Base-by-base conservation (phyloP, 768 basidiomycete genomes). In the Cytidiella melzeri region DNA sequence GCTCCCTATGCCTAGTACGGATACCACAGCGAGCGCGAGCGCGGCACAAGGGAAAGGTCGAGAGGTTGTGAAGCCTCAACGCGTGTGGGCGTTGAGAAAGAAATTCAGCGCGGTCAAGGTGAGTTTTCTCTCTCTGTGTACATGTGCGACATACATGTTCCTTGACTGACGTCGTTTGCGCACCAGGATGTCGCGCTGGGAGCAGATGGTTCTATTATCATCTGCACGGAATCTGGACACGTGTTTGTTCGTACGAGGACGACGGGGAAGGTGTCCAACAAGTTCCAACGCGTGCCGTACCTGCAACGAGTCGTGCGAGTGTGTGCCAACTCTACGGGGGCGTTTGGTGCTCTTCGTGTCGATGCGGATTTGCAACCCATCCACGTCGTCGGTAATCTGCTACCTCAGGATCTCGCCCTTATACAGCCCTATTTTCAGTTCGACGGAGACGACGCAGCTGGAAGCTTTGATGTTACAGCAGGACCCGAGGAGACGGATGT, bases 161-260 rank as follows among this genome's bases (percentile, higher is more conserved):
- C 1, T 45, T 19, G 13, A 15, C 18, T 57, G n/a, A 54, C 28
- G 7, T 43, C n/a, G 13, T 41, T 15, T 7, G 9, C 15, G 30
- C 15, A 7, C 9, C 53, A 87, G 83, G 95, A 98, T 57, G 87
- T 95, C 7, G 92, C 92, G 0, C 72, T 97, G 12, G 91, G 92
- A 18, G 72, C 82, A 1, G 92, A 96, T 55, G 91, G 93, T 3
- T 80, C 86, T 13, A 79, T 96, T 60, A 84, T 96, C 61, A 76
- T 98, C 41, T 96, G 91, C 67, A 98, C 95, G 1, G 82, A 87
- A 54, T 94, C 95, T 3, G 95, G 95, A 0, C 93, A 97, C 58
- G 93, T 95, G 26, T 97, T 87, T 61, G 75, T 94, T 20, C 85
- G 93, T 20, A 74, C 81, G 18, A 78, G 91, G 23, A 28, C 49